phyloP scores from a whole-genome alignment of 371 early-diverging fungal genomes.

The Mucor circinelloides region DNA sequence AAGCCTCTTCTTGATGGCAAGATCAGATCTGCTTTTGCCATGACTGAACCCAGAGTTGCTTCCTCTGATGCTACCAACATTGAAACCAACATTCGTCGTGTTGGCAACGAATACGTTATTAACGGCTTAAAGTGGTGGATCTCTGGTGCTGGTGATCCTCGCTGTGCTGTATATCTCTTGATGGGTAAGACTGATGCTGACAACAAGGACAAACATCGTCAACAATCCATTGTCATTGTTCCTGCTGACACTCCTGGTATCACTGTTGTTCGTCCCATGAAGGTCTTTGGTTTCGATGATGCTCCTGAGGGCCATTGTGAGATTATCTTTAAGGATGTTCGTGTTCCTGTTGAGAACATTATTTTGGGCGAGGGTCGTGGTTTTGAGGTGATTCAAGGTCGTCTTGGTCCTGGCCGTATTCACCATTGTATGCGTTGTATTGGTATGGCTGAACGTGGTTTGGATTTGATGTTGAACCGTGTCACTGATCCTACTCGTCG shows the following conservation, averaged over 20 bases:
- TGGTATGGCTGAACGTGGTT: constrained; percentile 91
- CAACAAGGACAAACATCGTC: constrained; percentile 74
- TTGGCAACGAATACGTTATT: constrained; percentile 76
- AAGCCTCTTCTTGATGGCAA: constrained; percentile 84
- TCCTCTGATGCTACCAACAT: constrained; percentile 97
- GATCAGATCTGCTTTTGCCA: constrained; percentile 96
- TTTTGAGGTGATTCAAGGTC: constrained; percentile 95
- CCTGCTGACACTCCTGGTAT: constrained; percentile 90
- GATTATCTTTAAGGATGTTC: constrained; percentile 86
- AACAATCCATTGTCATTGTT: constrained; percentile 90
- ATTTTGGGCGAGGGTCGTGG: constrained; percentile 95
- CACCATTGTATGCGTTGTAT: constrained; percentile 91
- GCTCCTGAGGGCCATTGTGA: constrained; percentile 96
- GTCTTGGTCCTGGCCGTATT: constrained; percentile 89
- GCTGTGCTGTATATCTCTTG: constrained; percentile 80
- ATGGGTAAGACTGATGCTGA: constrained; percentile 86
- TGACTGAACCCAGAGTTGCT: constrained; percentile 95
- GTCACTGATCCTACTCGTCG: constrained; percentile 83
- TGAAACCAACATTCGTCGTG: constrained; percentile 74
- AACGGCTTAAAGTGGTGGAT: constrained; percentile 98
- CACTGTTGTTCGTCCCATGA: constrained; percentile 81
- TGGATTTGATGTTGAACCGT: constrained; percentile 84
- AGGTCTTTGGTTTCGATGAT: constrained; percentile 95
- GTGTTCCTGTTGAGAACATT: constrained; percentile 86
- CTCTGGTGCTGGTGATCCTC: constrained; percentile 91